Base-by-base conservation (phyloP, 192 early-diverging fungal species). In the Coemansia sp. region DNA sequence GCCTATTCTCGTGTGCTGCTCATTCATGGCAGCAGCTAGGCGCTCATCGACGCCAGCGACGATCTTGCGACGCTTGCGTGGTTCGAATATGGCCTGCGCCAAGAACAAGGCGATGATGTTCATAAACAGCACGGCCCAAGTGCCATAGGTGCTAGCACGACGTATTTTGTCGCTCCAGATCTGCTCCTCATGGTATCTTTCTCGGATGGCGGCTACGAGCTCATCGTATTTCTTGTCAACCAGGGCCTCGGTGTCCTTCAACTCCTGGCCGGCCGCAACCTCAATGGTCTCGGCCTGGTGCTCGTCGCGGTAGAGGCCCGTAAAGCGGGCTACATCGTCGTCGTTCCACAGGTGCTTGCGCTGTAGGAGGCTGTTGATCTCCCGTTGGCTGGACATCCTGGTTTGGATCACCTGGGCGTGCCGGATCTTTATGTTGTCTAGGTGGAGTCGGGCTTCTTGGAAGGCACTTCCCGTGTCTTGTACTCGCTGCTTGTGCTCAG, bases 121-220 rank as follows among this genome's bases (percentile, higher is more conserved):
- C 38, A 88, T 70, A n/a, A 75, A 74, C 66, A 88, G 79, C n/a
- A 89, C 79, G 21, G 88, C 88, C 88, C 88, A 91, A 0, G 90
- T 91, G 26, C 87, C 89, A 45, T 91, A 92, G 6, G 88, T 91
- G 62, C 83, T 86, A 13, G 88, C 88, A 12, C 86, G 83, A 14
- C 91, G 87, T 55, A 93, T 93, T 80, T 93, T 93, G 77, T 93
- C 91, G 72, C 89, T 90, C 91, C 91, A 93, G 25, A 93, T 73
- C 64, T 93, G 91, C 48, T 93, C 91, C 68, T 91, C 91, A 57
- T 93, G 91, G 68, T 93, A 93, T 16, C 91, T 76, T 55, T 88
- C 83, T 68, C 88, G 87, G n/a, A 93, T 93, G 1, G 87, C 82
- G 21, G 72, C 78, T 1, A 87, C 89, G 39, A 93, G 61, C 28